Base-by-base conservation (phyloP, 768 basidiomycete species). In the Russula ochroleuca region DNA sequence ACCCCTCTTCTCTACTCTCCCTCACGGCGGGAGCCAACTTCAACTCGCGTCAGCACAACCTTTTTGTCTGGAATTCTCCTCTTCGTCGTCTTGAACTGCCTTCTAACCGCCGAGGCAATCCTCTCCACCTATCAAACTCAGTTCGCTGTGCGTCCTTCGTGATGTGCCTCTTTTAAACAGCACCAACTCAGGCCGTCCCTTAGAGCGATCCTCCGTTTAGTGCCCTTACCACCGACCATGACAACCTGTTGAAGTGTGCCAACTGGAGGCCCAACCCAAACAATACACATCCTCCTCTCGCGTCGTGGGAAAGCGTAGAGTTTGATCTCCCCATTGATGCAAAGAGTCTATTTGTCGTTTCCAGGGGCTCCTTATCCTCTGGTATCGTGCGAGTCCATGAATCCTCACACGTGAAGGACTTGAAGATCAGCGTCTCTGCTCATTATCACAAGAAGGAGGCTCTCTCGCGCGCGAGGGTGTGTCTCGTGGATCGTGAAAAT, bases 321-420 rank as follows among this genome's bases (percentile, higher is more conserved):
- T 59, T 54, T 47, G 38, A 64, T 41, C n/a, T 59, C 8, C 58
- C 63, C 15, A 19, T 59, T 11, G 52, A 59, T 31, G 57, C 52
- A n/a, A 19, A 37, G 35, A 58, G 6, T 23, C 38, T 60, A 31
- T 49, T 54, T 19, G 51, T 55, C 43, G 10, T 35, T 17, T 25
- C 58, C 15, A 47, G 52, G 47, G 58, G 58, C 2, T 64, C 63
- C 25, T 49, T 48, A n/a, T 47, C 57, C 11, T 64, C 63, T 41
- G 57, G 63, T 43, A 21, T 55, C 21, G 58, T 54, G n/a, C 63
- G 47, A 33, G 37, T 59, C 19, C 51, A 45, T 25, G 35, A 59
- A 35, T 59, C 58, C 5, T 2, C 37, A 11, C 28, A 59, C 5
- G 52, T 64, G 21, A 50, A 64, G 19, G 52, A 59, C 23, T n/a